Evolutionary conservation across 208 protist genomes (phyloP).

Genomic region (Acanthamoeba castellanii): DNA sequence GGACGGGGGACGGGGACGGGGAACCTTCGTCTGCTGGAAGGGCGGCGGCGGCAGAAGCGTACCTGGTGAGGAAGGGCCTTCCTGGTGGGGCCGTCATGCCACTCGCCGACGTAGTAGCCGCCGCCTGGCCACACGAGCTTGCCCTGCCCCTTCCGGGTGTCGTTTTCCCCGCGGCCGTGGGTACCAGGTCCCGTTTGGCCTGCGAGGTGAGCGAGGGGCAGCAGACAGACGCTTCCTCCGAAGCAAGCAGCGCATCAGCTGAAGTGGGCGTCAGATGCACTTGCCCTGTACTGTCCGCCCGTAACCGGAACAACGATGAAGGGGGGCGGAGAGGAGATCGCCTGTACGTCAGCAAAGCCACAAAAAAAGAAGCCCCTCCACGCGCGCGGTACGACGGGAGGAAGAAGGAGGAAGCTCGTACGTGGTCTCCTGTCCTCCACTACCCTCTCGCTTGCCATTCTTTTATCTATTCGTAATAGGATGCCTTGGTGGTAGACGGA

Average conservation of each 20-base stretch:
- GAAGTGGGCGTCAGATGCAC: not conserved
- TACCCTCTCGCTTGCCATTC: too few species aligned
- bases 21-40: slow-evolving; percentile 12
- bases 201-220: not conserved
- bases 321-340: not conserved
- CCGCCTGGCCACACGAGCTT: slow-evolving; percentile 15
- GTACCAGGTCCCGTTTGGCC: slow-evolving; percentile 44
- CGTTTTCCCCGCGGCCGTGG: not conserved
- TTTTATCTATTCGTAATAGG: not conserved
- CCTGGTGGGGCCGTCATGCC: not conserved
- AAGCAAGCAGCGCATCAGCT: too few species aligned
- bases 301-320: not conserved
- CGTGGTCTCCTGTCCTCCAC: too few species aligned
- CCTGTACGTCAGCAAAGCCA: not conserved
- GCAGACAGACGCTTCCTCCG: too few species aligned
- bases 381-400: not conserved
- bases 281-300: not conserved
- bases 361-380: not conserved
- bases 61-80: slow-evolving; percentile 13
- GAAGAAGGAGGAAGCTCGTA: not conserved
- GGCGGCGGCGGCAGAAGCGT: not conserved
- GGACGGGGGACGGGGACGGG: not conserved
- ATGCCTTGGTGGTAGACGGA: not conserved
- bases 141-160: not conserved
- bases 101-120: slow-evolving; percentile 39